A percentile compares a stretch with the other conserved stretches of the same genome.
phyloP scores from a whole-genome alignment of 139 green algal genomes.

The Chlorella sp. region DNA sequence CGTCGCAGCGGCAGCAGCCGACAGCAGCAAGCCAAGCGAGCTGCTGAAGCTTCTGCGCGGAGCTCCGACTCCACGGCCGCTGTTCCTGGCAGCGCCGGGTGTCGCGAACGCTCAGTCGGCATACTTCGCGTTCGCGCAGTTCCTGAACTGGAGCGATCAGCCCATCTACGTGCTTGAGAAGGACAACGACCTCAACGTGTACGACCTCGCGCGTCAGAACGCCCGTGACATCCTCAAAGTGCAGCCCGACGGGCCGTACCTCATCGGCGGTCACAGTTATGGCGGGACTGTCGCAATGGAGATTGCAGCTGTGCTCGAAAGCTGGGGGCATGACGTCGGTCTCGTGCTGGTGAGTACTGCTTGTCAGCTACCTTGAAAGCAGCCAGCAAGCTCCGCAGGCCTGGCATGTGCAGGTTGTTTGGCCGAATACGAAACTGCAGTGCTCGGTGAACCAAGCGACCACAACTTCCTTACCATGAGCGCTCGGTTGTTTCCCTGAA shows the following conservation, averaged over 20 bases:
- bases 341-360: constrained; percentile 69
- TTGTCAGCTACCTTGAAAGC: too few relatives aligned
- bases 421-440: too few relatives aligned
- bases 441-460: too few relatives aligned
- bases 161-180: constrained; percentile 90
- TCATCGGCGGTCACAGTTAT: constrained; percentile 84
- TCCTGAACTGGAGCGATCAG: constrained; percentile 52
- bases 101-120: constrained; percentile 81
- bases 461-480: too few relatives aligned
- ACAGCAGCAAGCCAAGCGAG: constrained; percentile 27
- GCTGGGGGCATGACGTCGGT: constrained; percentile 70
- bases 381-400: too few relatives aligned
- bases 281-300: constrained; percentile 76
- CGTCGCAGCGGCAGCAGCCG: background rate
- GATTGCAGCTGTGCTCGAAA: constrained; percentile 75
- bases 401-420: too few relatives aligned
- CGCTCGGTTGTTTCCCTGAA: too few relatives aligned
- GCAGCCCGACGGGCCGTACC: constrained; percentile 62
- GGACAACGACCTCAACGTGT: constrained; percentile 80
- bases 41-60: constrained; percentile 71
- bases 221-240: constrained; percentile 68
- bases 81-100: constrained; percentile 82
- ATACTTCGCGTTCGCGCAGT: constrained; percentile 58
- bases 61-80: constrained; percentile 35
- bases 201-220: constrained; percentile 58